Evolutionary conservation across 2,329 filamentous ascomycete species (phyloP), one percentile per base, ranked within the genome.

Genomic region (Talaromyces marneffei): DNA sequence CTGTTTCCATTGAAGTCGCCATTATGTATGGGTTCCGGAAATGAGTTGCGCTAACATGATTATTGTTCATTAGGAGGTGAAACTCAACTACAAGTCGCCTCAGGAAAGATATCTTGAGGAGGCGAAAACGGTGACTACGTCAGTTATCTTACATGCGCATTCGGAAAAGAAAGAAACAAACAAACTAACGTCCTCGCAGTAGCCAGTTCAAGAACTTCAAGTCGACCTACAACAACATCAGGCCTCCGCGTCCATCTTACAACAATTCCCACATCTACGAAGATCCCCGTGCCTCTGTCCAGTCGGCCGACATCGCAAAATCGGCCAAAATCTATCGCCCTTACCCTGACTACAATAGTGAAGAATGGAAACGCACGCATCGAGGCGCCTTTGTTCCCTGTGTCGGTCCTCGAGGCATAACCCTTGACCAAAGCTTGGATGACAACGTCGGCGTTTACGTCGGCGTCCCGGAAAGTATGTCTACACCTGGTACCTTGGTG

Each of bases 321-420:
- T 42, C 60, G 10, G 50, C 55, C 46, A 62, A 62, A 53, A 78
- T 82, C 20, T 91, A 90, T 73, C 81, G 87, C 62, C 89, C 89
- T 0, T 92, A 91, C 65, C 88, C 89, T 0, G 77, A 83, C 16
- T 90, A 91, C 75, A 88, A 89, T 68, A 82, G 80, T 56, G 75
- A 78, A 3, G 73, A 78, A 14, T 92, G 87, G 87, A 82, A 79
- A 67, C 74, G 77, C 53, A 72, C 76, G 31, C 82, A 82, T 65
- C 79, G 82, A 53, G 87, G 86, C 16, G 72, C 81, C 59, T 85
- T 87, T 67, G 80, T 85, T 5, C 74, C 86, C 1, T 92, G 90
- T 71, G 77, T 83, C 56, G 88, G 88, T 1, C 85, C 88, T 1
- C 72, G 79, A 59, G 79, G 79, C 23, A 69, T 75, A 39, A 66